Base-by-base conservation (phyloP, 2,329 filamentous ascomycete genomes). In the Penicillium sp. region DNA sequence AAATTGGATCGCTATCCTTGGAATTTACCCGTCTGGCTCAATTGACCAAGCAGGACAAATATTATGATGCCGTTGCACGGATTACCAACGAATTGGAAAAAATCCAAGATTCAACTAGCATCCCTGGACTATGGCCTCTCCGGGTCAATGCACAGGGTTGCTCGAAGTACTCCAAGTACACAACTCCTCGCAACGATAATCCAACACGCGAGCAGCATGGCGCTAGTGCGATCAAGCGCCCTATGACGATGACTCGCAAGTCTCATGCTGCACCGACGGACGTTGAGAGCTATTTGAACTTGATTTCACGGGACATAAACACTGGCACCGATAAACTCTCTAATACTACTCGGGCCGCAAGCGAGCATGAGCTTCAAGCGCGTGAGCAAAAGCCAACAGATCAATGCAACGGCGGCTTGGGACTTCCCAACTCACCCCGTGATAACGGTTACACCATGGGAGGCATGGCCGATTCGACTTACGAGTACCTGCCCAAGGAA, bases 21-120 rank as follows among this genome's bases (percentile, higher is more conserved):
- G 92, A 97, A 70, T 96, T 97, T 70, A 96, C 91, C 1, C 84
- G 91, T 14, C 80, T 97, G 41, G 89, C 91, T 8, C 92, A 97
- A 72, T 78, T 97, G 59, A 96, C 92, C 0, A 84, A 85, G 53
- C 79, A 93, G 56, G 74, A 87, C 62, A 91, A 87, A 69, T 97
- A 95, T 74, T 97, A 95, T 68, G 92, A 96, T 74, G 91, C 91
- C 14, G 81, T 96, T 57, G 89, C 90, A 45, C 86, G 91, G 56
- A 89, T 97, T 64, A 95, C 90, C 16, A 80, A 96, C 67, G 87
- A 86, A 7, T 80, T 97, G 26, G 83, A 91, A 58, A 82, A 87
- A 47, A 84, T 87, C 74, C 90, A 96, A 74, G 83, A 85, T 62
- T 71, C 78, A 4, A 92, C 88, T 0, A 79, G 80, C 3, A 76